Evolutionary conservation across 2,329 filamentous ascomycete species (phyloP).

Genomic region (Balansia obtecta): DNA sequence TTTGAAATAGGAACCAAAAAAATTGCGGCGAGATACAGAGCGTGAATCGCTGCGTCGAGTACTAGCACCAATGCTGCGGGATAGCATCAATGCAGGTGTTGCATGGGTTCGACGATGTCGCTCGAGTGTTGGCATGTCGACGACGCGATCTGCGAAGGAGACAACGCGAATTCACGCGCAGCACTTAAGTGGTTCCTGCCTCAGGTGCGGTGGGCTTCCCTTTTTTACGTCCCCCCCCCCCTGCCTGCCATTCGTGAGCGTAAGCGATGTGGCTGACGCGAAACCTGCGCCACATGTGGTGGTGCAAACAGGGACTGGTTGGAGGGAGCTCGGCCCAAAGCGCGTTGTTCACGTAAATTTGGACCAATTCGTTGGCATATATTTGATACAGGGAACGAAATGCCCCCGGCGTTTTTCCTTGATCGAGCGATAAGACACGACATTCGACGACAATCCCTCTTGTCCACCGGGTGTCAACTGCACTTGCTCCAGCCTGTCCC

Average conservation of each 20-base stretch:
- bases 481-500: no score
- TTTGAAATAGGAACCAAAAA: neutral
- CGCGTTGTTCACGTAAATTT: neutral
- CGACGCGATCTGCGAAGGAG: slow-evolving; percentile 21
- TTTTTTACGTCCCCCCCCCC: neutral
- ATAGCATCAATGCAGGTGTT: slow-evolving; percentile 4
- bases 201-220: slow-evolving; percentile 14
- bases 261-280: slow-evolving; percentile 18
- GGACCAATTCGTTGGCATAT: neutral
- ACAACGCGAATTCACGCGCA: slow-evolving; percentile 28
- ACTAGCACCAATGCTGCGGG: neutral
- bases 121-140: slow-evolving; percentile 20
- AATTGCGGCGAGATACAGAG: neutral
- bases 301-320: neutral
- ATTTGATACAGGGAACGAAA: neutral
- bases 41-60: neutral
- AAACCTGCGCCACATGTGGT: neutral
- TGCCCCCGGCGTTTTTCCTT: neutral
- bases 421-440: neutral
- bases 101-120: slow-evolving; percentile 14
- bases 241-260: neutral
- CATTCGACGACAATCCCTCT: neutral
- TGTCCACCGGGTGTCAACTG: neutral
- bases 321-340: neutral
- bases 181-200: slow-evolving; percentile 24